phyloP scores from a whole-genome alignment of 306 rosid genomes.

The Glycine tomentella region DNA sequence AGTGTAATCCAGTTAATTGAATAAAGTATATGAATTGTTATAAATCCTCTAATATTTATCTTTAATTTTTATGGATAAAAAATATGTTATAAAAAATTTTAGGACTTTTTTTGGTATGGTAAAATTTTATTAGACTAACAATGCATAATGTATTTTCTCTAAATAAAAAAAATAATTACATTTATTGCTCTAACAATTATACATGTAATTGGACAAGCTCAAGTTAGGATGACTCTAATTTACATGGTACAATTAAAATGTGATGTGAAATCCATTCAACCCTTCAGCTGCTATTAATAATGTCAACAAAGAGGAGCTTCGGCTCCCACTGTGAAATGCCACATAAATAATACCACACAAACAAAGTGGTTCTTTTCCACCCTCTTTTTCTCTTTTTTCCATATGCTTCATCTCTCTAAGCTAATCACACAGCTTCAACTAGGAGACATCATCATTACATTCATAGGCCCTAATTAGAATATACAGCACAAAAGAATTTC shows the following conservation, averaged over 20 bases:
- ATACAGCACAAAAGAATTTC: constrained; percentile 30
- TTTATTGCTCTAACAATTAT: constrained; percentile 7
- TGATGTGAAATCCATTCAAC: constrained; percentile 47
- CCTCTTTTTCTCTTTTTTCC: constrained; percentile 43
- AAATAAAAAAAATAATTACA: background rate
- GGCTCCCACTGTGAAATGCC: constrained; percentile 61
- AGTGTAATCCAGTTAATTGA: too few relatives aligned
- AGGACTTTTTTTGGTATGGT: too few relatives aligned
- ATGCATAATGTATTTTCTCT: too few relatives aligned
- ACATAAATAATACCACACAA: constrained; percentile 41
- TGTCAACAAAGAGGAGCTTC: constrained; percentile 55
- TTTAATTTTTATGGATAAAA: too few relatives aligned
- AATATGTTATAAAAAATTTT: too few relatives aligned
- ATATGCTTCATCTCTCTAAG: constrained; percentile 41
- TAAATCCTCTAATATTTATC: too few relatives aligned
- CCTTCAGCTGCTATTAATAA: constrained; percentile 39
- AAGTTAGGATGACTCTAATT: background rate
- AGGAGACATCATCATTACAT: constrained; percentile 72
- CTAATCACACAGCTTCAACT: constrained; percentile 47
- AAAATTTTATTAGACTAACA: too few relatives aligned
- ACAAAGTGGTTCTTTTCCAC: constrained; percentile 37
- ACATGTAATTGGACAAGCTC: background rate
- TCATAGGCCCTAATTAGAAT: constrained; percentile 41
- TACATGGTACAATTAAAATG: constrained; percentile 24
- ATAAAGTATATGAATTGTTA: too few relatives aligned